Base-by-base conservation (phyloP, 306 rosid species). In the Benincasa hispida region DNA sequence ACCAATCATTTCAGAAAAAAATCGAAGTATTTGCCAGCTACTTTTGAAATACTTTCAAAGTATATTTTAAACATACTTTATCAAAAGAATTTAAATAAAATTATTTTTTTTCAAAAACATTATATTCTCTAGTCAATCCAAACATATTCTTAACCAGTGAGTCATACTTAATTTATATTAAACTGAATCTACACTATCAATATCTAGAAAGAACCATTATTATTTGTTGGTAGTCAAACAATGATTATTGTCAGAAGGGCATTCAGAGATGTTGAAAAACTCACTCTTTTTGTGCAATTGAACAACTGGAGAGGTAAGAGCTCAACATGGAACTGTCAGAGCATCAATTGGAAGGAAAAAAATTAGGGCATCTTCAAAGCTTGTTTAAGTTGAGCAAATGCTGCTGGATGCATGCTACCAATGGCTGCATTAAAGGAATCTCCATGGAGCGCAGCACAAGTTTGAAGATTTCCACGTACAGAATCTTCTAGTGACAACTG, bases 361-460 rank as follows among this genome's bases (percentile, higher is more conserved):
- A 19, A 69, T 48, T 87, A 94, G 24, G 84, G 76, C 94, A 91
- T 88, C 85, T 94, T 90, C 80, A 94, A 84, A 54, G 98, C 98
- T 83, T 87, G 92, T 83, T 89, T 94, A 83, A 94, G 84, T 72
- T 94, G 96, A 48, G 91, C 85, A 62, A 94, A 79, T 56, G 92
- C 91, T 57, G 93, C 79, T 67, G 98, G 97, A 85, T 94, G 98
- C 85, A 94, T 94, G 83, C 86, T 86, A 81, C 82, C 83, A 83
- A 94, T 91, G 48, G 89, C 89, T 51, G 91, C 75, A 88, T 85
- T 88, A 78, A 94, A 94, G n/a, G 94, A 82, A 82, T 94, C 98
- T 41, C 98, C 98, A 79, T 94, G 97, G 81, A 90, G 90, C 55
- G 91, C 84, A 61, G 95, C 88, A 79, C 96, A 91, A 6, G 97